These are phyloP conservation scores for Globisporangium emineosum DNA, from an alignment of 352 stramenopile genomes.

Conservation along the genomic window DNA sequence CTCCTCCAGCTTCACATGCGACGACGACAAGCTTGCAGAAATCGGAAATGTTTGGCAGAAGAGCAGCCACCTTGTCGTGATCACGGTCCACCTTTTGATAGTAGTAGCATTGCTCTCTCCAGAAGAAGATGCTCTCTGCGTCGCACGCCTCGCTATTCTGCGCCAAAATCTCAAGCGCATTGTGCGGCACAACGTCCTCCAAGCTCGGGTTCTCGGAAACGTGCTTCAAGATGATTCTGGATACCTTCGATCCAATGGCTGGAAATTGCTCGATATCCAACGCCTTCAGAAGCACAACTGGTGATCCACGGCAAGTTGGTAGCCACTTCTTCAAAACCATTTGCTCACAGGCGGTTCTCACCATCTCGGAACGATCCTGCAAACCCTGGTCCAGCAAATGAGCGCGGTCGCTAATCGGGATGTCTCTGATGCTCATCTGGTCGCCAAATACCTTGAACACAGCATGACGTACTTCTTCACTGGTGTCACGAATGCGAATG, in stretches of 20 bases:
- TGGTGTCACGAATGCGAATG: conserved; percentile 74
- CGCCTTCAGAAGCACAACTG: conserved; percentile 47
- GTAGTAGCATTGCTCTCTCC: conserved; percentile 76
- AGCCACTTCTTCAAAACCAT: conserved; percentile 78
- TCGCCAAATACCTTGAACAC: conserved; percentile 56
- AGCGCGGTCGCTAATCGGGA: conserved; percentile 61
- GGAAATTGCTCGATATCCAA: conserved; percentile 67
- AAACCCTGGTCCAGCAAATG: conserved; percentile 76
- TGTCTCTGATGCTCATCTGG: conserved; percentile 41
- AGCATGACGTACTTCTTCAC: conserved; percentile 58
- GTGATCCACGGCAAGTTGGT: conserved; percentile 44
- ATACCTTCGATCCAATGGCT: conserved; percentile 45
- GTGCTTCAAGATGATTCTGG: conserved; percentile 45
- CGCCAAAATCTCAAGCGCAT: conserved; percentile 42
- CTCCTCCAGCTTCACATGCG: conserved; percentile 36
- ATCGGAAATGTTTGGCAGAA: conserved; percentile 65
- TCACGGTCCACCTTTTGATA: conserved; percentile 64
- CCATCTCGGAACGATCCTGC: conserved; percentile 54
- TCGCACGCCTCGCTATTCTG: conserved; percentile 38
- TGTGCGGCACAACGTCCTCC: conserved; percentile 34
- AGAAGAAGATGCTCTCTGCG: conserved; percentile 70
- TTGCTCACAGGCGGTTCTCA: conserved; percentile 54
- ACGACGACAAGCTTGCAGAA: conserved; percentile 67
- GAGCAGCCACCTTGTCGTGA: conserved; percentile 40
- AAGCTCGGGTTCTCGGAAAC: conserved; percentile 35